Evolutionary conservation across 176 grass and related monocot species (phyloP), one percentile per base, ranked within the genome.

Genomic region (Carex cristatella): DNA sequence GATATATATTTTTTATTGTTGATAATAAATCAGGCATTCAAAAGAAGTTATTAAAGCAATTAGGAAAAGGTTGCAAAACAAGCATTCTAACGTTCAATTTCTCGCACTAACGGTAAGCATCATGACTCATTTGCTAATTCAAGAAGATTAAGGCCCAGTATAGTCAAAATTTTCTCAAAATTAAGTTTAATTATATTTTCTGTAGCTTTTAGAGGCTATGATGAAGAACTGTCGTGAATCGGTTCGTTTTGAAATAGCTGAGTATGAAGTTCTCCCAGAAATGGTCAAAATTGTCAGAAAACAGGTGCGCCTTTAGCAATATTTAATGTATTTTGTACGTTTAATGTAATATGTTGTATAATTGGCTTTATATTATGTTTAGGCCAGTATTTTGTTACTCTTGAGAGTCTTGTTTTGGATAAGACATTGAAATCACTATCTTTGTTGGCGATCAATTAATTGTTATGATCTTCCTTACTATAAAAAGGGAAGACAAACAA

Each of bases 211-310:
- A 87, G 93, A 98, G 83, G 95, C 96, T 78, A 89, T 98, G 91
- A 90, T 98, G 83, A 95, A 98, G 81, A 98, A 98, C 16, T 94
- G 91, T 16, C 86, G 93, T 61, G 91, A 94, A 64, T 88, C 94
- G 64, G 89, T 95, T 60, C 96, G 85, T 61, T 91, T 86, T 88
- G 89, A 98, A 91, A 88, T 98, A 83, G 84, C 87, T 65, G 85
- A 94, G 23, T 88, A 92, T 30, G 90, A 93, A 83, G 79, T 95
- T 91, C 87, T 99, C 0, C 85, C 83, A 79, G 93, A 99, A 90
- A 95, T 99, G 90, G 86, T 92, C 65, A 99, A 95, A 94, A 99
- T 94, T 86, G 92, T 95, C 78, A 92, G 84, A 75, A 99, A 95
- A 88, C 92, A 95, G 91, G 96, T 91, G 15, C 32, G 13, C 73